Base-by-base conservation (phyloP, 306 rosid species). In the Begonia peltatifolia region DNA sequence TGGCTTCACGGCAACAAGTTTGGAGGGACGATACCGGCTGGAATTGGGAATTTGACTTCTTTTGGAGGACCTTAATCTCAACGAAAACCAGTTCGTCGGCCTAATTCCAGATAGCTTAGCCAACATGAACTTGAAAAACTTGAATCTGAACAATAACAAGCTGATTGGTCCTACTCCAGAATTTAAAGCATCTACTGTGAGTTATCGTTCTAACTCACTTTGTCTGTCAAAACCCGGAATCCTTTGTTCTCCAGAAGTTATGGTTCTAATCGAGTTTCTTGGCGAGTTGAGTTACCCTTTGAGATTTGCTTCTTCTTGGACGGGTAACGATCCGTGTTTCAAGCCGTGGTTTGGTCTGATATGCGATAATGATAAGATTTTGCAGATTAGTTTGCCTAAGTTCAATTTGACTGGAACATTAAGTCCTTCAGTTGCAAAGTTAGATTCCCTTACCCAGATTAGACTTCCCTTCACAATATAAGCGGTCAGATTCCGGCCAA, bases 1-100 rank as follows among this genome's bases (percentile, higher is more conserved):
- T 79, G 87, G 87, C 87, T 79, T 56, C 87, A 79, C 22, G 87
- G 87, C 6, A 79, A 79, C 61, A 22, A 38, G 12, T 79, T 79
- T 65, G 58, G 67, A 2, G 87, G 82, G 56, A 42, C 72, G 1
- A 76, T 79, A 60, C 87, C 82, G 2, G 64, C 41, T n/a, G 68
- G 58, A 25, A 72, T 72, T 57, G 82, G 82, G 20, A 61, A 55
- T 18, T 69, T 79, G 62, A 52, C 18, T 42, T 42, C 63, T 63
- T 36, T 63, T 79, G 53, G 59, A 53, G 61, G 77, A 76, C 38
- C 77, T 79, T 52, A 54, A 79, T 14, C 71, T 79, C n/a, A 79
- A 79, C 12, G 66, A 66, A 0, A 79, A 79, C 56, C 54, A 64
- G n/a, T 77, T 79, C 14, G 82, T 76, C 60, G 87, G 87, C 16